Conservation (phyloP, 495 filamentous ascomycete species). For the Aspergillus wentii region DNA sequence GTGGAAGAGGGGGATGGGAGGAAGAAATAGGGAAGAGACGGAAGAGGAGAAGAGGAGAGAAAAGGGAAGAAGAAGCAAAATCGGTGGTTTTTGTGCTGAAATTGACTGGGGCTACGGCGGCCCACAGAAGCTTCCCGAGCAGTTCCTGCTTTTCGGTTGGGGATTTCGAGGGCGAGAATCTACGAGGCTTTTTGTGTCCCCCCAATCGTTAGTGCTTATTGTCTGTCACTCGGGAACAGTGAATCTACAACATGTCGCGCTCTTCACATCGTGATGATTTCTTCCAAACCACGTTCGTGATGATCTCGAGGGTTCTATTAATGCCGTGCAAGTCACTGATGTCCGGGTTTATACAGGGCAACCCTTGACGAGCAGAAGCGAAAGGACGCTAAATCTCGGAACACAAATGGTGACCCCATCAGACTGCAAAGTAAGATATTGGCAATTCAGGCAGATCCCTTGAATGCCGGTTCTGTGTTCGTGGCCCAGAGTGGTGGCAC, state of each 20-base stretch:
- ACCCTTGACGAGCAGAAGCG: constrained; percentile 67
- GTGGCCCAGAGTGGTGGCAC: constrained; percentile 80
- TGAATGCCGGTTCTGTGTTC: constrained; percentile 56
- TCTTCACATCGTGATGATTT: constrained; percentile 68
- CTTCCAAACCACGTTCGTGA: constrained; percentile 81
- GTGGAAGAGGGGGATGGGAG: constrained; percentile 4
- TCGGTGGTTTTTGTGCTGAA: constrained; percentile 31
- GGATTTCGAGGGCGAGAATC: no score
- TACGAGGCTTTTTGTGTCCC: no score
- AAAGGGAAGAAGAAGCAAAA: constrained; percentile 18
- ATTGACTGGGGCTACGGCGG: constrained; percentile 31
- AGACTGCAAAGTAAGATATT: constrained; percentile 79
- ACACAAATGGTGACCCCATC: constrained; percentile 79
- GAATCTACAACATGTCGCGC: constrained; percentile 50
- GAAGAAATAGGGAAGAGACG: constrained; percentile 16
- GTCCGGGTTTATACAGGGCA: constrained; percentile 46
- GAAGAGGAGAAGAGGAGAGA: constrained; percentile 17
- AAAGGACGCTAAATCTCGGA: constrained; percentile 73
- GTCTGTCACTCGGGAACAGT: no score
- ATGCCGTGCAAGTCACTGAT: constrained; percentile 8
- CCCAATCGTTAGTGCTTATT: no score
- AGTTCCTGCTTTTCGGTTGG: no score
- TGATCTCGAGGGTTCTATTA: constrained; percentile 3
- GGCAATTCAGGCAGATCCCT: constrained; percentile 65
- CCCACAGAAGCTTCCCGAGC: constrained; percentile 30